Percentiles rank a stretch among this genome's conserved stretches.
These are phyloP conservation scores for Apiospora kogelbergensis DNA, from an alignment of 2,329 filamentous ascomycete genomes.

Conservation along the genomic window DNA sequence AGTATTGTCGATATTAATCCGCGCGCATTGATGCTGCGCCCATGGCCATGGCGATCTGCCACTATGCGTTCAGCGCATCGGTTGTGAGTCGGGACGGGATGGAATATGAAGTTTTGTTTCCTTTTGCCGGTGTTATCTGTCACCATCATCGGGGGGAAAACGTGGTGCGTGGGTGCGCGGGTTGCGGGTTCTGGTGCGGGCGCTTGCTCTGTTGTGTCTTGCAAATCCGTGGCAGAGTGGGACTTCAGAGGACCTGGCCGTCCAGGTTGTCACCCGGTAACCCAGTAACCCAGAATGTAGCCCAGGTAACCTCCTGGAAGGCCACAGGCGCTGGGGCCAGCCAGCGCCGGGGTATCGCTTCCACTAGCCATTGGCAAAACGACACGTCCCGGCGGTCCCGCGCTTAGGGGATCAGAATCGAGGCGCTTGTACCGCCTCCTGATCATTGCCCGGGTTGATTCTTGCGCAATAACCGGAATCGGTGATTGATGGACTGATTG, in stretches of 20 bases:
- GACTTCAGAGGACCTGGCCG: background rate
- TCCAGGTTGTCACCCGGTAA: background rate
- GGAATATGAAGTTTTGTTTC: background rate
- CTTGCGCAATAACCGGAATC: background rate
- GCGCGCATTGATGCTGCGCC: background rate
- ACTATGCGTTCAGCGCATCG: background rate
- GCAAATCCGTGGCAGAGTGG: background rate
- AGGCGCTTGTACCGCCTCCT: background rate
- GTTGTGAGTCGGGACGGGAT: background rate
- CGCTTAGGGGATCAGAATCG: background rate
- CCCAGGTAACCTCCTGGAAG: too few species aligned
- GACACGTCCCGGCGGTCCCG: background rate
- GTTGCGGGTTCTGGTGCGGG: too few species aligned
- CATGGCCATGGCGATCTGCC: background rate
- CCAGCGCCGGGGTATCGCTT: background rate
- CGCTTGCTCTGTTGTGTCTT: background rate
- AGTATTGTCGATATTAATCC: background rate
- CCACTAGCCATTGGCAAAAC: background rate
- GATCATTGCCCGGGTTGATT: background rate
- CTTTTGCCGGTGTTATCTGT: background rate
- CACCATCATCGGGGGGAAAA: background rate
- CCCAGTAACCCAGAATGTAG: background rate
- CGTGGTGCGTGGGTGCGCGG: background rate
- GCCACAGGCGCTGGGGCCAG: background rate
- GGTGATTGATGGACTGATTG: background rate